These are phyloP conservation scores for Pelargonium citronellum DNA, from an alignment of 441 rosid genomes.

Conservation along the genomic window DNA sequence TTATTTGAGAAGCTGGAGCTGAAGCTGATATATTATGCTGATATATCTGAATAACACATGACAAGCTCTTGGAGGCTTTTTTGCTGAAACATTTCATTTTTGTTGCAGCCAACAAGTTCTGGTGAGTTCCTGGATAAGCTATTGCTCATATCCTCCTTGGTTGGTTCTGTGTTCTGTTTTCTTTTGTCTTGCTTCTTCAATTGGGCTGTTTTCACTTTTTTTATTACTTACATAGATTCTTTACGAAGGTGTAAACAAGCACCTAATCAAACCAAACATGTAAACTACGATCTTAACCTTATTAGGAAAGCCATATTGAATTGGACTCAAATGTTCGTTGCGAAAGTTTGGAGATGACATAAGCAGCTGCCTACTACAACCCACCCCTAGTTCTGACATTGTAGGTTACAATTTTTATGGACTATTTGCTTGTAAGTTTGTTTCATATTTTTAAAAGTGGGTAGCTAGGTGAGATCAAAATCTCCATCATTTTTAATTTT, in stretches of 20 bases:
- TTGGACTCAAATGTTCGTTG: too few relatives aligned
- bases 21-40: neutral
- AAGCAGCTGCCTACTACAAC: neutral
- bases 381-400: neutral
- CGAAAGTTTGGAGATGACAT: too few relatives aligned
- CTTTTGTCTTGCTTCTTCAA: too few relatives aligned
- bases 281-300: neutral
- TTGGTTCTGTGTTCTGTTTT: too few relatives aligned
- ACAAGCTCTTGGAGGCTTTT: neutral
- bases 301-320: too few relatives aligned
- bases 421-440: neutral
- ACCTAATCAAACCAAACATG: neutral
- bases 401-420: neutral
- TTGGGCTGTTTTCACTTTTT: too few relatives aligned
- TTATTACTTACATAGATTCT: neutral
- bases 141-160: neutral
- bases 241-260: neutral
- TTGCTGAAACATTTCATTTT: neutral
- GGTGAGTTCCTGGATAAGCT: neutral
- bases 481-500: too few relatives aligned
- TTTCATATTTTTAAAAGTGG: neutral
- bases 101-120: neutral
- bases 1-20: neutral
- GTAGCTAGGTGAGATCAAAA: too few relatives aligned
- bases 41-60: too few relatives aligned